Conservation (phyloP, 805 yeast genomes). For the Yarrowia sp. region DNA sequence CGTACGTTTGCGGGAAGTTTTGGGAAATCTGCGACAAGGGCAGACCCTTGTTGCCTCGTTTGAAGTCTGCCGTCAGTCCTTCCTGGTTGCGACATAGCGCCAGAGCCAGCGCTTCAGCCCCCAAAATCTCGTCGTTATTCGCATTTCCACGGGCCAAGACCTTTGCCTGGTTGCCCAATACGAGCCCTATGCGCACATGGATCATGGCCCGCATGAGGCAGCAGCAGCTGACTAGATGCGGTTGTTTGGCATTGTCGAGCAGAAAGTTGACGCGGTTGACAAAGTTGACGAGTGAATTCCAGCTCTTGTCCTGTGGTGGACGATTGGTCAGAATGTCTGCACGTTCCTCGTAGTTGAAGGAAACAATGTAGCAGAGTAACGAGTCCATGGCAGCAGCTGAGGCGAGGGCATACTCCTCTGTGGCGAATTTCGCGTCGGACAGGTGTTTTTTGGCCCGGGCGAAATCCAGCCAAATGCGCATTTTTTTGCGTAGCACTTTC, state of each 20-base stretch:
- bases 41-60: conserved; percentile 33
- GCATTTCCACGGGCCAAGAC: neutral
- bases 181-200: conserved; percentile 20
- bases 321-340: conserved; percentile 34
- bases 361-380: conserved; percentile 40
- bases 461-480: conserved; percentile 38
- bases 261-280: conserved; percentile 32
- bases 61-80: conserved; percentile 33
- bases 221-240: conserved; percentile 35
- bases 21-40: conserved; percentile 29
- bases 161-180: neutral
- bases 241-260: conserved; percentile 32
- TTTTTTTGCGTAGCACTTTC: conserved; percentile 6
- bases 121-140: neutral
- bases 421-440: conserved; percentile 38
- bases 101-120: neutral
- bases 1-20: conserved; percentile 32
- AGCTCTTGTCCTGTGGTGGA: conserved; percentile 36
- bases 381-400: conserved; percentile 42
- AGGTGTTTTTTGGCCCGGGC: conserved; percentile 43
- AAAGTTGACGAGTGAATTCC: conserved; percentile 40
- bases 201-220: conserved; percentile 37
- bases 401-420: conserved; percentile 36
- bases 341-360: conserved; percentile 42
- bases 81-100: conserved; percentile 26